A percentile compares a stretch with the other conserved stretches of the same genome.
phyloP scores from a whole-genome alignment of 129 eudicot genomes.

The Artemisia annua region DNA sequence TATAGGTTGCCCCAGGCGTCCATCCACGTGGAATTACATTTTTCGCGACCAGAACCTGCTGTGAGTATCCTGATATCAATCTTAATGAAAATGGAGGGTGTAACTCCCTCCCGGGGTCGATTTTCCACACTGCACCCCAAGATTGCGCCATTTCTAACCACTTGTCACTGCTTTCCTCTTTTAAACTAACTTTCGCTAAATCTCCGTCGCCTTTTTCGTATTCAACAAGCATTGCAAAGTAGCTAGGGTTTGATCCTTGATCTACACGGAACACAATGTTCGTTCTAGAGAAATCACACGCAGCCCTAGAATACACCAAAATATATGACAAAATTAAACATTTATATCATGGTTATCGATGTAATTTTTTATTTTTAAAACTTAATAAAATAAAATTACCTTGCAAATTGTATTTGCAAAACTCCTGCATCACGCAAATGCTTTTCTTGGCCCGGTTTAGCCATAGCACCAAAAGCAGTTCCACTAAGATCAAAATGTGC shows the following conservation, averaged over 20 bases:
- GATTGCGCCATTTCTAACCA: conserved; percentile 80
- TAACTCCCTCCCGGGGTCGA: conserved; percentile 54
- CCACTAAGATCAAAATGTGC: conserved; percentile 95
- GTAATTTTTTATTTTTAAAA: too few species aligned
- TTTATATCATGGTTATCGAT: background rate
- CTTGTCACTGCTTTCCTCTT: conserved; percentile 35
- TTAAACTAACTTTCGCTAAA: conserved; percentile 56
- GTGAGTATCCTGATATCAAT: conserved; percentile 50
- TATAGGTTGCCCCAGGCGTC: conserved; percentile 67
- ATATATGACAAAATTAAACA: background rate
- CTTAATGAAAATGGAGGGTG: conserved; percentile 67
- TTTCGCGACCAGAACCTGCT: conserved; percentile 49
- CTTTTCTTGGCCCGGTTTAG: conserved; percentile 63
- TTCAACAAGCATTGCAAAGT: conserved; percentile 65
- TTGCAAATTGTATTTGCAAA: conserved; percentile 56
- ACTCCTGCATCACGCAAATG: conserved; percentile 73
- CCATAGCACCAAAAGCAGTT: conserved; percentile 91
- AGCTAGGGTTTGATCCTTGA: conserved; percentile 74
- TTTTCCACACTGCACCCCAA: conserved; percentile 90
- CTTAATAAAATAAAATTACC: conserved; percentile 34
- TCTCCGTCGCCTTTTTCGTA: conserved; percentile 89
- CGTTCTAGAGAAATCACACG: conserved; percentile 66
- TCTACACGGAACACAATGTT: conserved; percentile 70
- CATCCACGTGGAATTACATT: conserved; percentile 83
- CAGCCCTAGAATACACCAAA: conserved; percentile 41